These are phyloP conservation scores for Erysimum cheiranthoides DNA, from an alignment of 345 rosid species.

Conservation along the genomic window DNA sequence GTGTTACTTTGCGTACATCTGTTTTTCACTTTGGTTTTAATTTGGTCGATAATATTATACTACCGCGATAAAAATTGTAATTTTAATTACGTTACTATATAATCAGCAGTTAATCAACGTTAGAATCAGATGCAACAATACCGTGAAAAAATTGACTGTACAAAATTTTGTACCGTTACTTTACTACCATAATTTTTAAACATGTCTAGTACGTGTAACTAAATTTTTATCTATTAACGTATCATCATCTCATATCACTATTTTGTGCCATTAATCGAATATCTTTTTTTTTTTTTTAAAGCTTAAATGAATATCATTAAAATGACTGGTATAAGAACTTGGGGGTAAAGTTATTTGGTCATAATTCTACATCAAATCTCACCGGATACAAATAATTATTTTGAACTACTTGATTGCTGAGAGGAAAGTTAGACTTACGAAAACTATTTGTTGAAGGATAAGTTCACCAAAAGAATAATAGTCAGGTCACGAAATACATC, in stretches of 20 bases:
- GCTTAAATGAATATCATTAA: too few species aligned
- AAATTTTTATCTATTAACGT: too few species aligned
- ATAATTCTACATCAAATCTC: background rate
- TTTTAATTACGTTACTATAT: too few species aligned
- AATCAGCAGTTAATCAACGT: background rate
- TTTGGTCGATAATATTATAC: background rate
- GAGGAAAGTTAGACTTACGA: background rate
- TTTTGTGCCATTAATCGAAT: background rate
- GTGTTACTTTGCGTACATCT: slow-evolving; percentile 5
- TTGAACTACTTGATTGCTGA: background rate
- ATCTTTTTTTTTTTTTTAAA: too few species aligned
- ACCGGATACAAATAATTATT: background rate
- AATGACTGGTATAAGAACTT: background rate
- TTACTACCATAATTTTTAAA: too few species aligned
- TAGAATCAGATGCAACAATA: background rate
- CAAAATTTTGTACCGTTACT: too few species aligned
- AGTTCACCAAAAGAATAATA: slow-evolving; percentile 14
- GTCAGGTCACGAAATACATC: background rate
- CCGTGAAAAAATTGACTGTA: too few species aligned
- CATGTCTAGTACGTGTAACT: too few species aligned
- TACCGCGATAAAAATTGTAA: background rate
- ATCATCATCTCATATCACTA: too few species aligned
- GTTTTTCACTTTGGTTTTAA: background rate
- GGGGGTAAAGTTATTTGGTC: background rate
- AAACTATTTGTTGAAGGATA: background rate